A percentile compares a stretch with the other conserved stretches of the same genome.
Evolutionary conservation across 2,329 filamentous ascomycete genomes (phyloP).

Genomic region (Alternaria sp.): DNA sequence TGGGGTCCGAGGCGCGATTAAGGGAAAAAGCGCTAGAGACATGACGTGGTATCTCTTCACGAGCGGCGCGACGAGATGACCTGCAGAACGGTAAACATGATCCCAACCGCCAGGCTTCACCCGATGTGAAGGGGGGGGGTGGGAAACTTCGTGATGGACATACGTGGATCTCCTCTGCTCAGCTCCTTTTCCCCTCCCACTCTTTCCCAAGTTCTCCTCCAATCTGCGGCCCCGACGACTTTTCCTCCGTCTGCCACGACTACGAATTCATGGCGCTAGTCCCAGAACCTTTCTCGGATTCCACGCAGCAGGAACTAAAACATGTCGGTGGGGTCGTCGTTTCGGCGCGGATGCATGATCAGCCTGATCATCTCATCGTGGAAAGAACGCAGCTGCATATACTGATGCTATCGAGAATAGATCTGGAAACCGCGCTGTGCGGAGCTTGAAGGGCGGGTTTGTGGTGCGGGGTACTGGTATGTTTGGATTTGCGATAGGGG

Average conservation of each 20-base stretch:
- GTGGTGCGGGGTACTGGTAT: not conserved
- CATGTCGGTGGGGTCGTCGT: conserved; percentile 39
- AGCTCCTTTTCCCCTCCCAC: conserved; percentile 26
- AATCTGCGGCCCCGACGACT: conserved; percentile 42
- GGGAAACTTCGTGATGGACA: conserved; percentile 14
- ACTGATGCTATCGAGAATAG: conserved; percentile 33
- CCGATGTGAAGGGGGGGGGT: too few relatives aligned
- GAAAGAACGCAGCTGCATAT: conserved; percentile 43
- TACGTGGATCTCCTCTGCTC: conserved; percentile 32
- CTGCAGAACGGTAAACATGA: conserved; percentile 14
- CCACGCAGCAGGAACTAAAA: conserved; percentile 43
- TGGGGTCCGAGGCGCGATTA: conserved; percentile 42
- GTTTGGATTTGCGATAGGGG: too few relatives aligned
- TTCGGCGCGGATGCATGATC: conserved; percentile 45
- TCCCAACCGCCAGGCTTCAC: not conserved
- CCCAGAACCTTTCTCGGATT: conserved; percentile 39
- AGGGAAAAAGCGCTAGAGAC: conserved; percentile 23
- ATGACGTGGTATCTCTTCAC: conserved; percentile 24
- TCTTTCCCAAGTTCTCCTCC: conserved; percentile 38
- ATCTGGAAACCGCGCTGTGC: conserved; percentile 28
- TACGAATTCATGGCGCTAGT: conserved; percentile 43
- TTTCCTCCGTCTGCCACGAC: conserved; percentile 23
- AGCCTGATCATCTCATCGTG: conserved; percentile 46
- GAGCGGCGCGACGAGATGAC: conserved; percentile 30
- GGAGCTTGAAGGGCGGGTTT: conserved; percentile 10